These are phyloP conservation scores for Combretum micranthum DNA, from an alignment of 345 rosid genomes.

Conservation along the genomic window DNA sequence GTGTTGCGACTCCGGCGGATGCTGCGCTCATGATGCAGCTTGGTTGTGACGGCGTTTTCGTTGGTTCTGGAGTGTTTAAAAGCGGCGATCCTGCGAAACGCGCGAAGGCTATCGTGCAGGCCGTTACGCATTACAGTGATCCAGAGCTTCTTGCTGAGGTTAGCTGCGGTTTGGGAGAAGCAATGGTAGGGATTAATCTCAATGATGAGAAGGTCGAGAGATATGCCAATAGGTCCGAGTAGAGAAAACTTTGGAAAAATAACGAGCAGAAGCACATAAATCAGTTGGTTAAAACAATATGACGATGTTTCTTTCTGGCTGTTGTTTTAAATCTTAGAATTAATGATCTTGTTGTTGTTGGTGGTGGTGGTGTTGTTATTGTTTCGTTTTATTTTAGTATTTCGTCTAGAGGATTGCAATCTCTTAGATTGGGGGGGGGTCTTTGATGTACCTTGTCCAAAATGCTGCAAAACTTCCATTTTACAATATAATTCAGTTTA, in stretches of 20 bases:
- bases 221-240: constrained; percentile 29
- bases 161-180: constrained; percentile 33
- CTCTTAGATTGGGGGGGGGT: no score
- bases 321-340: neutral
- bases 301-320: neutral
- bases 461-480: no score
- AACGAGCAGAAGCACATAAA: no score
- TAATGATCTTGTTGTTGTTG: no score
- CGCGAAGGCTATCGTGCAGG: constrained; percentile 32
- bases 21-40: constrained; percentile 39
- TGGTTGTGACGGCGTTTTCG: constrained; percentile 31
- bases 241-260: neutral
- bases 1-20: constrained; percentile 35
- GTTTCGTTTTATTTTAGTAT: no score
- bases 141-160: constrained; percentile 29
- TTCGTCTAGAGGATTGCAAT: no score
- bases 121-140: constrained; percentile 31
- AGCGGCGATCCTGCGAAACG: constrained; percentile 31
- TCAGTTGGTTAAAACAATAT: no score
- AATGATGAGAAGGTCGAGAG: constrained; percentile 29
- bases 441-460: no score
- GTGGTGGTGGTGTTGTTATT: no score
- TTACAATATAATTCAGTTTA: no score
- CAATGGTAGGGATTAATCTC: constrained; percentile 31
- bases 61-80: constrained; percentile 33